Conservation (phyloP, 345 rosid species). For the Barbarea vulgaris region DNA sequence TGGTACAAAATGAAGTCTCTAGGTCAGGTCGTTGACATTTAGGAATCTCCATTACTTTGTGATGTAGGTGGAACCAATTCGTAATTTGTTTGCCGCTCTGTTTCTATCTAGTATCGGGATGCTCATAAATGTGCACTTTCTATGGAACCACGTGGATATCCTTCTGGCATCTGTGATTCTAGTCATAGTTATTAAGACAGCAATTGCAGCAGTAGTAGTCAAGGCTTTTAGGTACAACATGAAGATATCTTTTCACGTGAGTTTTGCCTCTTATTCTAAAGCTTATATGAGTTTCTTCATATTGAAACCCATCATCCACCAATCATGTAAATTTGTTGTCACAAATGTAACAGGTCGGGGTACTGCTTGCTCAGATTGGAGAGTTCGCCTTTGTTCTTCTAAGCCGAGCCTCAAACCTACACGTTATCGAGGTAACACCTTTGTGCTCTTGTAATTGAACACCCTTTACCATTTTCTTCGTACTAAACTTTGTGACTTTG, state of each 20-base stretch:
- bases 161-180: slow-evolving; percentile 92
- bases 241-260: slow-evolving; percentile 87
- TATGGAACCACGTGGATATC: slow-evolving; percentile 99
- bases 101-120: slow-evolving; percentile 97
- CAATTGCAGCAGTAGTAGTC: slow-evolving; percentile 64
- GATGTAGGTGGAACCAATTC: slow-evolving; percentile 93
- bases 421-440: slow-evolving; percentile 75
- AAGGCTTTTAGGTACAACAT: slow-evolving; percentile 84
- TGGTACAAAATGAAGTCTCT: background rate
- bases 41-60: slow-evolving; percentile 14
- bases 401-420: slow-evolving; percentile 94
- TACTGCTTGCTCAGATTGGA: slow-evolving; percentile 96
- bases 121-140: slow-evolving; percentile 94
- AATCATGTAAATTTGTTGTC: background rate
- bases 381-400: slow-evolving; percentile 97
- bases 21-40: slow-evolving; percentile 7
- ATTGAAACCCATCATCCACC: background rate
- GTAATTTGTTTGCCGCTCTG: slow-evolving; percentile 95
- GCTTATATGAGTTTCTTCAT: slow-evolving; percentile 3
- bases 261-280: slow-evolving; percentile 37
- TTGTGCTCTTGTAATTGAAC: background rate
- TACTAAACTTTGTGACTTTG: background rate
- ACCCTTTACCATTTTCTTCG: background rate
- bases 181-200: slow-evolving; percentile 87
- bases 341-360: slow-evolving; percentile 63